phyloP scores from a whole-genome alignment of 306 rosid species.

The Citrullus colocynthis region DNA sequence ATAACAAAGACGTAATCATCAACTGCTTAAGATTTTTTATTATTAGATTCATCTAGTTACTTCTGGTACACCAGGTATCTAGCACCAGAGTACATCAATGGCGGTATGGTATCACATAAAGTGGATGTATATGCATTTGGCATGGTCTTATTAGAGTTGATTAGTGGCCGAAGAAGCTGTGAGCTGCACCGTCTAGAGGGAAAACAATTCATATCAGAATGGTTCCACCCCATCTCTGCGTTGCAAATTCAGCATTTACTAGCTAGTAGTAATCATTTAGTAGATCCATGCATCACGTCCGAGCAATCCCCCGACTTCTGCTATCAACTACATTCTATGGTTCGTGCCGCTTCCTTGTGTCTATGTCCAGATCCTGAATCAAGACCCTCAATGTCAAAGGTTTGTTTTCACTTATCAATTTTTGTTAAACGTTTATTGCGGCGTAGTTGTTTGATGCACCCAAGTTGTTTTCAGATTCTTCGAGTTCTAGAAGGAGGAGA shows the following conservation, averaged over 20 bases:
- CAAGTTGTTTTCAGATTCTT: constrained; percentile 39
- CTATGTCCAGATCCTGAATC: constrained; percentile 63
- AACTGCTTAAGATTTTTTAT: background rate
- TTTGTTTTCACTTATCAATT: constrained; percentile 9
- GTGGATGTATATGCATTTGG: constrained; percentile 92
- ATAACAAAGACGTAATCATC: background rate
- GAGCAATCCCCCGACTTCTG: constrained; percentile 46
- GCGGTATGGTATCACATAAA: constrained; percentile 63
- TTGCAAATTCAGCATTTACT: constrained; percentile 40
- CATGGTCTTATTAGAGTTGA: constrained; percentile 59
- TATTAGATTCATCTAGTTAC: constrained; percentile 13
- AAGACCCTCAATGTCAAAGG: constrained; percentile 91
- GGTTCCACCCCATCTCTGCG: constrained; percentile 44
- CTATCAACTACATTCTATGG: constrained; percentile 61
- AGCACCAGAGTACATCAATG: constrained; percentile 75
- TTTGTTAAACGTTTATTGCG: background rate
- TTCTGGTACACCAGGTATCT: constrained; percentile 48
- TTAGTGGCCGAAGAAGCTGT: constrained; percentile 53
- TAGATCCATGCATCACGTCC: constrained; percentile 42
- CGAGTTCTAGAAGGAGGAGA: constrained; percentile 85
- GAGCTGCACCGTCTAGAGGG: constrained; percentile 44
- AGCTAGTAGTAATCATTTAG: constrained; percentile 33
- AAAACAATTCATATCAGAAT: constrained; percentile 36
- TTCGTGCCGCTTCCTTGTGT: constrained; percentile 77
- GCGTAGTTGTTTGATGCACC: background rate